Base-by-base conservation (phyloP, 192 early-diverging fungal genomes). In the Gaertneriomyces sp. region DNA sequence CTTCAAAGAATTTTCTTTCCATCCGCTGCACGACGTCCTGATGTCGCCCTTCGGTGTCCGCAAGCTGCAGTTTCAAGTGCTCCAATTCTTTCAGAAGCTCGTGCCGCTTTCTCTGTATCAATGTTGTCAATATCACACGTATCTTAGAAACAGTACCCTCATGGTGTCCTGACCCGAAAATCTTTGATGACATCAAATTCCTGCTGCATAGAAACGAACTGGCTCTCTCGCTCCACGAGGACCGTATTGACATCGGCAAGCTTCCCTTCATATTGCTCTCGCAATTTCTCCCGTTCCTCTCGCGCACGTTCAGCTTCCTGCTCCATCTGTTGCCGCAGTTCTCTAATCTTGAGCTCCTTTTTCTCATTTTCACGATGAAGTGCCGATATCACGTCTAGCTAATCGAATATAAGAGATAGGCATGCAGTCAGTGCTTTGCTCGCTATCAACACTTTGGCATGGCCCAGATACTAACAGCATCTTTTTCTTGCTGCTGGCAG, bases 1-100 rank as follows among this genome's bases (percentile, higher is more conserved):
- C 85, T 59, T 87, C 85, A 69, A 87, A 87, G 60, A 83, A 85
- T 66, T 87, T 87, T 40, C 81, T 76, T 60, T 87, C 85, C 77
- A 87, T 74, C 39, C 81, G 53, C 42, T 79, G 75, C 7, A 87
- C 63, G 10, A 70, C 79, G 19, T 85, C 85, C 54, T 76, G 77
- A 66, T 85, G 81, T 42, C 82, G 72, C 41, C 68, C 60, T 61
- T 87, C 82, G 11, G 82, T 83, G 47, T 87, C 85, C 16, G 73
- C 56, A 33, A 87, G 59, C 60, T 87, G 79, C 12, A 59, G 59
- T 55, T 85, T 85, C 55, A 77, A 71, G 10, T 62, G 61, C 51
- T 87, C 85, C 44, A 87, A 64, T 43, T 87, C 83, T 58, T 82
- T 76, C 9, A 87, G 47, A 38, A 87, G 70, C 20, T 87, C 82